Conservation (phyloP, 2,329 filamentous ascomycete genomes). For the Phialophora chinensis region DNA sequence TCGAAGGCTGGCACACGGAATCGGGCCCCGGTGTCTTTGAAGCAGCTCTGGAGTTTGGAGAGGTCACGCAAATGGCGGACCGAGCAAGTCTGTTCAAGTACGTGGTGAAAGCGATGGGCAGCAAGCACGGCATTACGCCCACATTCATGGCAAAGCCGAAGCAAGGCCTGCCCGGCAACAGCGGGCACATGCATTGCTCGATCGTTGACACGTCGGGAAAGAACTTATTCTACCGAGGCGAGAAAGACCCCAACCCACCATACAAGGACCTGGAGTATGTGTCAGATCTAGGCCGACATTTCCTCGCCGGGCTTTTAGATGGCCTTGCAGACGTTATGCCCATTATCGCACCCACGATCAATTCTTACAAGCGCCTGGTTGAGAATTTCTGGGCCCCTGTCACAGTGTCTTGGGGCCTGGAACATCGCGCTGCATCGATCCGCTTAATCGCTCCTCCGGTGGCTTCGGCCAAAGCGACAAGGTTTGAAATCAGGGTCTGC, state of each 20-base stretch:
- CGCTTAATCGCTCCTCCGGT: conserved; percentile 88
- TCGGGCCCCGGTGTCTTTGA: conserved; percentile 94
- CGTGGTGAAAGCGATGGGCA: conserved; percentile 85
- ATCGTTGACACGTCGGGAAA: conserved; percentile 78
- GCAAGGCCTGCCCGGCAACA: conserved; percentile 89
- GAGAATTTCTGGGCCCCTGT: conserved; percentile 99
- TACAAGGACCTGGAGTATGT: conserved; percentile 79
- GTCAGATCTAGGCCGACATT: conserved; percentile 88
- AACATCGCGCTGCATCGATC: conserved; percentile 91
- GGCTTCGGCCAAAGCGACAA: conserved; percentile 79
- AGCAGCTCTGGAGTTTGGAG: conserved; percentile 86
- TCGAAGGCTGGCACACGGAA: conserved; percentile 96
- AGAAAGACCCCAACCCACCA: conserved; percentile 71
- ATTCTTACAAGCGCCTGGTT: conserved; percentile 96
- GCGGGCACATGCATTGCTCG: conserved; percentile 93
- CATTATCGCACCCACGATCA: conserved; percentile 88
- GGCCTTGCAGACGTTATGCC: conserved; percentile 96
- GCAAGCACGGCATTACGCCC: conserved; percentile 87
- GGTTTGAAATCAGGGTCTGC: conserved; percentile 90
- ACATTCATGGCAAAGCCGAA: conserved; percentile 99
- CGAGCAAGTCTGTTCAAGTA: conserved; percentile 93
- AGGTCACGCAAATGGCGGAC: conserved; percentile 89
- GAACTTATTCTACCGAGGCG: conserved; percentile 80
- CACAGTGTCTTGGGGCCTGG: conserved; percentile 94
- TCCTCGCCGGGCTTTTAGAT: conserved; percentile 86